phyloP scores from a whole-genome alignment of 768 basidiomycete genomes.

The Lactarius tabidus region DNA sequence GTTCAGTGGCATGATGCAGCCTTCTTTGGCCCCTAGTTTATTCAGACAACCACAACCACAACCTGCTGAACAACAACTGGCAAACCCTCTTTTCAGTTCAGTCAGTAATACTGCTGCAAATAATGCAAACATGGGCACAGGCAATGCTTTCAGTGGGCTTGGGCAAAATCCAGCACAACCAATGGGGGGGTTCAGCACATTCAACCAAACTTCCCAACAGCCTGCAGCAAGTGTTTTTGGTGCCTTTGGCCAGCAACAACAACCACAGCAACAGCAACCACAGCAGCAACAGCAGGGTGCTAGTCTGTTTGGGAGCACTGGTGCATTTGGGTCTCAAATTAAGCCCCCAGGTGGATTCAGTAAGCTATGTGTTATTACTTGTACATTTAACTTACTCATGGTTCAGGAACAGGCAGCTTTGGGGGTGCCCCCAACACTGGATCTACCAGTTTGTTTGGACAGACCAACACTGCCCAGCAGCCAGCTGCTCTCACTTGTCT shows the following conservation, averaged over 20 bases:
- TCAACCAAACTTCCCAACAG: conserved; percentile 31
- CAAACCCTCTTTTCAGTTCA: no score
- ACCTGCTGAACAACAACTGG: conserved; percentile 30
- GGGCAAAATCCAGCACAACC: no score
- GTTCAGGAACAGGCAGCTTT: conserved; percentile 21
- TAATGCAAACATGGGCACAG: no score
- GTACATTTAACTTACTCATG: no score
- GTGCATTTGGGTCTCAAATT: conserved; percentile 35
- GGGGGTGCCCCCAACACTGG: conserved; percentile 19
- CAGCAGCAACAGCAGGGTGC: conserved; percentile 19
- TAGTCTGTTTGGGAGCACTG: conserved; percentile 31
- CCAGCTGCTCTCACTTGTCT: conserved; percentile 30
- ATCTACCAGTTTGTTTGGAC: conserved; percentile 30
- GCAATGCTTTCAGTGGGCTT: no score
- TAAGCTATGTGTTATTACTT: no score
- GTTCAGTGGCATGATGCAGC: conserved; percentile 34
- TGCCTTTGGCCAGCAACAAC: conserved; percentile 34
- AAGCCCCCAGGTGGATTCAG: no score
- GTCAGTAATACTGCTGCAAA: no score
- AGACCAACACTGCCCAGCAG: conserved; percentile 32
- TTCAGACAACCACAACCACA: no score
- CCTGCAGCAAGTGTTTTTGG: conserved; percentile 31
- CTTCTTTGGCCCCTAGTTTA: conserved; percentile 26
- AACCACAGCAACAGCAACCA: not conserved
- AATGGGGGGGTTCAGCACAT: no score